Conservation (phyloP, 2,329 filamentous ascomycete species). For the Xylaria hypoxylon region DNA sequence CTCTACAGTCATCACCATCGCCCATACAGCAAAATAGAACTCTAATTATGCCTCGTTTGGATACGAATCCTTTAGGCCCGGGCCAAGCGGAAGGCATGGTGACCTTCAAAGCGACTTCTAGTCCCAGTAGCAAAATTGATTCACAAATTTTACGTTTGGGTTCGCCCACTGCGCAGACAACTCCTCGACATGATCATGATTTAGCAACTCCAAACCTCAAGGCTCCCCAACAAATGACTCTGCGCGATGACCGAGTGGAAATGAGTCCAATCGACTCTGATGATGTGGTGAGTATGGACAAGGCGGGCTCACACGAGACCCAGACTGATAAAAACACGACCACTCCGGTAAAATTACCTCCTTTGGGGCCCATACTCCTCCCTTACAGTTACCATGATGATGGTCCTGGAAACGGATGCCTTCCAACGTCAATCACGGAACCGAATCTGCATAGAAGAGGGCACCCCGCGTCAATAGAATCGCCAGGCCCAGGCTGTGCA, state of each 20-base stretch:
- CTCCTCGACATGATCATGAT: background rate
- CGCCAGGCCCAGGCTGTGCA: background rate
- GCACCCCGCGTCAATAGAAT: background rate
- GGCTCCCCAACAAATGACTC: no score
- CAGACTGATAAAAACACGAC: background rate
- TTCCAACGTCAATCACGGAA: background rate
- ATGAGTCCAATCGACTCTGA: background rate
- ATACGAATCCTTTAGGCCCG: background rate
- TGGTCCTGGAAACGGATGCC: background rate
- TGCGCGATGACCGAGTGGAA: background rate
- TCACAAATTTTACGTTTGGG: background rate
- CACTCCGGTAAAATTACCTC: background rate
- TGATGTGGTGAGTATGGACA: background rate
- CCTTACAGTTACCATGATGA: background rate
- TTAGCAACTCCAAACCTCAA: background rate
- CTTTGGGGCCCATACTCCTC: background rate
- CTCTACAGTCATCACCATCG: background rate
- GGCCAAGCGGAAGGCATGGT: background rate
- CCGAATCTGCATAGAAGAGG: background rate
- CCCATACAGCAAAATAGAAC: background rate
- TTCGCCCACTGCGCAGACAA: background rate
- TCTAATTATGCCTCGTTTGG: background rate
- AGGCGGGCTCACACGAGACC: background rate
- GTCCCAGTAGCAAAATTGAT: background rate
- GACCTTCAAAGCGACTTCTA: background rate